Conservation (phyloP, 2,329 filamentous ascomycete genomes). For the Colletotrichum orbiculare region DNA sequence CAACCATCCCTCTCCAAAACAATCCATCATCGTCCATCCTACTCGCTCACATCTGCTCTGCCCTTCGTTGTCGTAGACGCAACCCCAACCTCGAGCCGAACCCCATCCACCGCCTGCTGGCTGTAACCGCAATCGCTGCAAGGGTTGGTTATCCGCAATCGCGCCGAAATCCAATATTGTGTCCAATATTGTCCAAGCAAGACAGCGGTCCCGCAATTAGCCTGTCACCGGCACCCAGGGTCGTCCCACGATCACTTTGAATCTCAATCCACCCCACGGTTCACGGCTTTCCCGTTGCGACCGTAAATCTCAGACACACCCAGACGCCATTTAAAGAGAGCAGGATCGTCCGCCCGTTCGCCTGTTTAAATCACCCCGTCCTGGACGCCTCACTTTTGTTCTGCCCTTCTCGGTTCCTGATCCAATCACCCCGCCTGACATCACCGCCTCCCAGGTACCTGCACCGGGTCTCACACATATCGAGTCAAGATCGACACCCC, state of each 20-base stretch:
- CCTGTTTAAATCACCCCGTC: neutral
- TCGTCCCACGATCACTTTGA: constrained; percentile 36
- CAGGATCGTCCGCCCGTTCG: constrained; percentile 9
- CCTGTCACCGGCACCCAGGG: constrained; percentile 31
- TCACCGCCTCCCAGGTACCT: constrained; percentile 31
- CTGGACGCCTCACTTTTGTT: constrained; percentile 12
- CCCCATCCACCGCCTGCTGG: constrained; percentile 24
- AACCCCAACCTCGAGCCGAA: constrained; percentile 12
- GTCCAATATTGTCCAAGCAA: constrained; percentile 36
- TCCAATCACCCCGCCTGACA: constrained; percentile 28
- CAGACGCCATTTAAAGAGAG: constrained; percentile 15
- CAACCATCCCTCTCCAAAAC: constrained; percentile 9
- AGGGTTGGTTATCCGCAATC: constrained; percentile 36
- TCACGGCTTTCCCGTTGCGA: constrained; percentile 28
- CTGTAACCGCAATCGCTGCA: constrained; percentile 13
- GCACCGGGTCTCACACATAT: constrained; percentile 16
- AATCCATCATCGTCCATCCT: neutral
- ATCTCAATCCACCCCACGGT: constrained; percentile 29
- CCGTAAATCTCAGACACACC: constrained; percentile 22
- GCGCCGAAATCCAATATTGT: constrained; percentile 36
- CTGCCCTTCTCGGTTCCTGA: constrained; percentile 12
- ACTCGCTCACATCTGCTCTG: constrained; percentile 1
- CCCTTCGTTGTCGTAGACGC: constrained; percentile 7
- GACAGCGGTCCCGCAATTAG: constrained; percentile 35
- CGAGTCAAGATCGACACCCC: constrained; percentile 30